phyloP scores from a whole-genome alignment of 805 yeast species.

The Candida germanica region DNA sequence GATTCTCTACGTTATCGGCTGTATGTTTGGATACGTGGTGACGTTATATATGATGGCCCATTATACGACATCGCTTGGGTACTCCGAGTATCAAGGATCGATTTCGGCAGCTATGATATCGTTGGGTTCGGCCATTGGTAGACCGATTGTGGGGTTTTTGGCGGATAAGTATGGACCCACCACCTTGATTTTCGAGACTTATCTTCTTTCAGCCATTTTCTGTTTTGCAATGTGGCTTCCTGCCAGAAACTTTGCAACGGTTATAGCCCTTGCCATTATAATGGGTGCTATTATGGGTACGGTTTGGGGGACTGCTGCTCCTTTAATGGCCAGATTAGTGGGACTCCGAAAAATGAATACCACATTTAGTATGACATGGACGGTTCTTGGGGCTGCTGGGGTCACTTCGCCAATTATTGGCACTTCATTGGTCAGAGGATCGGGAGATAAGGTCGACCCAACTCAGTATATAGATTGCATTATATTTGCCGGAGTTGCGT shows the following conservation, averaged over 20 bases:
- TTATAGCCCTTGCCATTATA: conserved; percentile 48
- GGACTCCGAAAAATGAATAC: conserved; percentile 54
- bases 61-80: conserved; percentile 59
- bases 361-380: conserved; percentile 52
- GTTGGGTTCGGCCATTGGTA: conserved; percentile 52
- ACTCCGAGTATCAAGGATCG: conserved; percentile 51
- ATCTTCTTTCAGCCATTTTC: conserved; percentile 25
- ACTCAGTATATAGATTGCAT: conserved; percentile 51
- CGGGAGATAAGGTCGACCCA: conserved; percentile 29
- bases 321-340: conserved; percentile 49
- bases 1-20: conserved; percentile 38
- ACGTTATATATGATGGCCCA: conserved; percentile 58
- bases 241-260: conserved; percentile 54
- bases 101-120: conserved; percentile 58
- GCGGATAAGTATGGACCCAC: conserved; percentile 53
- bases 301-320: conserved; percentile 53
- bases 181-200: conserved; percentile 34
- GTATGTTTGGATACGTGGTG: conserved; percentile 60
- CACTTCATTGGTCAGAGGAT: conserved; percentile 40
- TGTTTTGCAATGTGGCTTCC: conserved; percentile 44
- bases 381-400: conserved; percentile 47
- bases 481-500: conserved; percentile 57
- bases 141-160: conserved; percentile 53
- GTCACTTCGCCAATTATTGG: conserved; percentile 64
- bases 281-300: conserved; percentile 61